phyloP scores from a whole-genome alignment of 805 yeast species.

The Yamadazyma ubonensis region DNA sequence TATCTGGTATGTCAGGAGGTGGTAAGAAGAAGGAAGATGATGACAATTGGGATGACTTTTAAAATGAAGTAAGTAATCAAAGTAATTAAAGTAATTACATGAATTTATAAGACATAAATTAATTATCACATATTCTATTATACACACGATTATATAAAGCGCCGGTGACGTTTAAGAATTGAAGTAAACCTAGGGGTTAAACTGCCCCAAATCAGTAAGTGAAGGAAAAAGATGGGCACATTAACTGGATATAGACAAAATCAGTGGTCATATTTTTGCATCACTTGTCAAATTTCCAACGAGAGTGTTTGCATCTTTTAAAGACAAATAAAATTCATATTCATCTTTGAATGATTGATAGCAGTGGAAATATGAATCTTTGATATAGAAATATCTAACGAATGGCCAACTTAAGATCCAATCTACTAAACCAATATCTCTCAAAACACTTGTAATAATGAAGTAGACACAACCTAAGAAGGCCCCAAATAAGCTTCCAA shows the following conservation, averaged over 20 bases:
- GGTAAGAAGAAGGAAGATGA: slow-evolving; percentile 43
- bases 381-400: slow-evolving; percentile 49
- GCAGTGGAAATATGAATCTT: slow-evolving; percentile 57
- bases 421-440: slow-evolving; percentile 68
- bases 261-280: slow-evolving; percentile 7
- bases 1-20: slow-evolving; percentile 49
- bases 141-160: slow-evolving; percentile 1
- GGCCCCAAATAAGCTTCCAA: slow-evolving; percentile 67
- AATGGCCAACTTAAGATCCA: slow-evolving; percentile 63
- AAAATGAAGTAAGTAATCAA: too few species aligned
- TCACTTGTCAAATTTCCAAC: slow-evolving; percentile 7
- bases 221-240: background rate
- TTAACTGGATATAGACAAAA: background rate
- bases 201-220: background rate
- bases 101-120: background rate
- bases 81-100: too few species aligned
- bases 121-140: background rate
- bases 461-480: slow-evolving; percentile 60
- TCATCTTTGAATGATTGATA: slow-evolving; percentile 51
- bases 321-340: slow-evolving; percentile 24
- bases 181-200: background rate
- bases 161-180: background rate
- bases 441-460: slow-evolving; percentile 46
- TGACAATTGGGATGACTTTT: slow-evolving; percentile 72
- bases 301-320: slow-evolving; percentile 9